Evolutionary conservation across 164 flowering plant species (phyloP), one percentile per base, ranked within the genome.

Genomic region (Sedum album): DNA sequence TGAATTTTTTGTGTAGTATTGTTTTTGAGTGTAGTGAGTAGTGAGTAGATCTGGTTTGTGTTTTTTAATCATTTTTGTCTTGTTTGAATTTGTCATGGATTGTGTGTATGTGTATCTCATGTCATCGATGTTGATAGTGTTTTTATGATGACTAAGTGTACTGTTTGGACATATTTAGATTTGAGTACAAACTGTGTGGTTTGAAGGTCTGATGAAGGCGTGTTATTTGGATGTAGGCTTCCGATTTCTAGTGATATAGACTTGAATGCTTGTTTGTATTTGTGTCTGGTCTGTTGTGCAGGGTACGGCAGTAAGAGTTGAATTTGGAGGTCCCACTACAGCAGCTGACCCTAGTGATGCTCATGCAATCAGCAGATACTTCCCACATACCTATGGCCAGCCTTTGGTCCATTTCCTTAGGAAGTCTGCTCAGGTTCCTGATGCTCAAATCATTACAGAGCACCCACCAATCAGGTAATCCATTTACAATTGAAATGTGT

Each of bases 281-380:
- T 35, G 3, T 35, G 7, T 7, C 7, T 35, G 7, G 38, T 2
- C 55, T 64, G 30, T 46, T n/a, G 49, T 31, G 15, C 82, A 94
- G 99, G 99, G 99, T 71, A 90, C 92, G 42, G 75, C 93, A 39
- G 97, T 94, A 39, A 83, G 97, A 73, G 97, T 94, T 13, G 99
- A 94, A 73, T 85, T 88, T 73, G 94, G 97, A 71, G 99, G 89
- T 85, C 80, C 77, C 51, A 85, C 97, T 20, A 82, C 87, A 64
- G 76, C 96, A 64, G 73, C 86, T 25, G 97, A 94, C 5, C n/a
- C n/a, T n/a, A 68, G 89, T 35, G 96, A 82, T 76, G 83, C 83
- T 46, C 83, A 78, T 48, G 67, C 81, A 75, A 84, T 94, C 1
- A 75, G 83, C 69, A 81, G 88, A 48, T 75, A 75, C 31, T 92